Base-by-base conservation (phyloP, 176 grass and related monocot species). In the Melocanna baccifera region DNA sequence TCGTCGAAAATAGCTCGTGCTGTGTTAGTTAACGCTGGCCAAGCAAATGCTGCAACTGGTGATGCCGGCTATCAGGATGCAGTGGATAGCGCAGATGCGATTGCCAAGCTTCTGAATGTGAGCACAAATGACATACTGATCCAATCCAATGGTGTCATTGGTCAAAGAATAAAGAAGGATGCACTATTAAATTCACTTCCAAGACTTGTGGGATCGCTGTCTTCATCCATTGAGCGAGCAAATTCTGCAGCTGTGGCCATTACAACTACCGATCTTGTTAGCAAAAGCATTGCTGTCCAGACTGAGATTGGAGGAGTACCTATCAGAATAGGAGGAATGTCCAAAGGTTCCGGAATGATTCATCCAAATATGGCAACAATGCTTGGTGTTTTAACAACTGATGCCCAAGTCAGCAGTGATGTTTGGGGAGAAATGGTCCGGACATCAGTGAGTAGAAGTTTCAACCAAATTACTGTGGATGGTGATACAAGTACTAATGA, bases 281-380 rank as follows among this genome's bases (percentile, higher is more conserved):
- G 93, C 91, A 98, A 98, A 85, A 95, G 91, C 89, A 73, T 98
- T 55, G 93, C 96, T 74, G 91, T 98, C 36, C 93, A 95, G 69
- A 93, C 91, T 43, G 85, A 98, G 96, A 87, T 98, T 80, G 87
- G 93, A 87, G 96, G 96, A 87, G 78, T 95, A 67, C 76, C 93
- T 85, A 81, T 98, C 65, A 98, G 84, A 76, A 86, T 98, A 76
- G 96, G 96, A 74, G 96, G 96, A 85, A 98, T 98, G 89, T 91
- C 96, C 57, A 98, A 98, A 90, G 96, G 96, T 89, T 98, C 96
- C 37, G 96, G 96, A 77, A 98, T 98, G 96, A 98, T 98, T 79
- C 93, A 98, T 86, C 96, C 96, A 77, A 98, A 98, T 75, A 98
- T 98, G 96, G 96, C 96, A 83, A 98, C 96, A 69, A 93, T 98